Conservation (phyloP, 1,139 yeast genomes). For the Saccharomyces hybrid region DNA sequence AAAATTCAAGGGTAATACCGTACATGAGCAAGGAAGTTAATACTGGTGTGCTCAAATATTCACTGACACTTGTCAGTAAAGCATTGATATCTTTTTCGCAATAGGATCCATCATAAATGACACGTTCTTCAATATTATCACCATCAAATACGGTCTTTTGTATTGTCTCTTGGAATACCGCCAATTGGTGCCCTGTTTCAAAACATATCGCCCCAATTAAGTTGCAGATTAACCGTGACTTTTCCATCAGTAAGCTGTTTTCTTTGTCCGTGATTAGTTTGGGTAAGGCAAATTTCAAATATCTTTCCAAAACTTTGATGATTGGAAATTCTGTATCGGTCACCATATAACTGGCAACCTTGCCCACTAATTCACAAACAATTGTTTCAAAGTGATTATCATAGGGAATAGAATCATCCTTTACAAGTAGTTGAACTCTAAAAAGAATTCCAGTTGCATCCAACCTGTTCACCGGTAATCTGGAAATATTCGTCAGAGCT, state of each 20-base stretch:
- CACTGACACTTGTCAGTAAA: background rate
- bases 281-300: background rate
- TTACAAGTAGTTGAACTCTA: constrained; percentile 33
- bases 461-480: constrained; percentile 38
- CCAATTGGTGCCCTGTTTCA: background rate
- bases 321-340: constrained; percentile 3
- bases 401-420: constrained; percentile 16
- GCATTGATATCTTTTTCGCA: background rate
- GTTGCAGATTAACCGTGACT: background rate
- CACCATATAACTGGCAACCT: constrained; percentile 9
- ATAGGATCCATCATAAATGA: background rate
- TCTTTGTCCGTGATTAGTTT: background rate
- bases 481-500: constrained; percentile 19
- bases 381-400: constrained; percentile 12
- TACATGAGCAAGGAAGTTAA: background rate
- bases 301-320: background rate
- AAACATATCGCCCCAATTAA: background rate
- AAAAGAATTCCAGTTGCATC: constrained; percentile 43
- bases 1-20: background rate
- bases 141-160: background rate
- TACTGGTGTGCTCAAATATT: background rate
- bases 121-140: background rate
- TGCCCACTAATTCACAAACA: constrained; percentile 9
- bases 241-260: background rate
- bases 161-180: background rate